Evolutionary conservation across 441 rosid genomes (phyloP).

Genomic region (Corymbia citriodora): DNA sequence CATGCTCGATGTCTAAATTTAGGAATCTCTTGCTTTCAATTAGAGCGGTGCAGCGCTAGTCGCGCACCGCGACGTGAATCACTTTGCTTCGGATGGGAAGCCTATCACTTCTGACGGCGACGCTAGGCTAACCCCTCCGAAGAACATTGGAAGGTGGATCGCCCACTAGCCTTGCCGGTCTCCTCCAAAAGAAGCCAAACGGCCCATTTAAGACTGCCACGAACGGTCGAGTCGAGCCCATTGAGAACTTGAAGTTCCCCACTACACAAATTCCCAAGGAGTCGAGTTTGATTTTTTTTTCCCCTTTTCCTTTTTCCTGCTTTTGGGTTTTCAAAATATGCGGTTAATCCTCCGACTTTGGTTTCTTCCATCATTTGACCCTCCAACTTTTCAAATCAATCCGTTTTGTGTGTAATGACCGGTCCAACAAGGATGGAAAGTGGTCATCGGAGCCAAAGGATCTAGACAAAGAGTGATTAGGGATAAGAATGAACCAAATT

Average conservation of each 20-base stretch:
- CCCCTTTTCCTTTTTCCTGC: not conserved
- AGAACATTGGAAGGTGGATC: not conserved
- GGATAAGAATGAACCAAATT: not conserved
- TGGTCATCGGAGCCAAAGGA: not conserved
- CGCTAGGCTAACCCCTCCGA: not conserved
- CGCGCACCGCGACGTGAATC: not conserved
- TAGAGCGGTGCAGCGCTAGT: not conserved
- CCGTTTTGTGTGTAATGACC: not conserved
- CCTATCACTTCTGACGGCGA: not conserved
- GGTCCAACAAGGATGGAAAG: fast-evolving
- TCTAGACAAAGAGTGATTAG: fast-evolving
- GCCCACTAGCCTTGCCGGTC: not conserved
- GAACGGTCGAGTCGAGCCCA: not conserved
- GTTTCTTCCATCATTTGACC: not conserved
- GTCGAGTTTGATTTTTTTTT: not conserved
- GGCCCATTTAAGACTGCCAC: not conserved
- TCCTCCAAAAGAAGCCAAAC: not conserved
- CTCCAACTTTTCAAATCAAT: not conserved
- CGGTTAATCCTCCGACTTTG: not conserved
- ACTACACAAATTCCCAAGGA: not conserved
- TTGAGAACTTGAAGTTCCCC: not conserved
- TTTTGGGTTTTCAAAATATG: not conserved
- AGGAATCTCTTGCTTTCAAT: not conserved
- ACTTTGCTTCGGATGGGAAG: not conserved
- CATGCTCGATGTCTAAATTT: not conserved